A percentile compares a stretch with the other conserved stretches of the same genome.
Conservation (phyloP, 1,284 basidiomycete genomes). For the Cystobasidiaceae sp. region DNA sequence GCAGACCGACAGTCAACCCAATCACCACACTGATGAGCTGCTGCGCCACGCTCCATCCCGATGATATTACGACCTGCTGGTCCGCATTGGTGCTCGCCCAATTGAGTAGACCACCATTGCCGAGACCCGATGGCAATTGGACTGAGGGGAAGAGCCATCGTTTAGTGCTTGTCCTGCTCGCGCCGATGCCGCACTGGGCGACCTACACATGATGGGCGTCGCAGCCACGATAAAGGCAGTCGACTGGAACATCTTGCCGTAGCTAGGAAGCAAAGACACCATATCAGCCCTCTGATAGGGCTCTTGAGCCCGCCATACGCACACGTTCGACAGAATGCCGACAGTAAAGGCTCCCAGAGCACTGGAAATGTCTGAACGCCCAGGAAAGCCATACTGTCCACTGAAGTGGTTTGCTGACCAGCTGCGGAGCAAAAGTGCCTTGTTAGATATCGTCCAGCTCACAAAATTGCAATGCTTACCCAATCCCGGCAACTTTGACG, state of each 20-base stretch:
- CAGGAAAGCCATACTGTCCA: constrained; percentile 41
- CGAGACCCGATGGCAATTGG: constrained; percentile 24
- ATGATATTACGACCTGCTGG: constrained; percentile 10
- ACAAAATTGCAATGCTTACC: constrained; percentile 9
- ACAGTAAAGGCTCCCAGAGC: constrained; percentile 67
- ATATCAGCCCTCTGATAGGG: no score
- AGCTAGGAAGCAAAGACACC: not conserved
- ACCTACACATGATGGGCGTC: constrained; percentile 18
- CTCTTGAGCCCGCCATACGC: no score
- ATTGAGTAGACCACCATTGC: constrained; percentile 27
- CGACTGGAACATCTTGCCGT: constrained; percentile 28
- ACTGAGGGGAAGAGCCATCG: not conserved
- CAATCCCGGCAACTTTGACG: constrained; percentile 14
- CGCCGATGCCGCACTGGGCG: not conserved
- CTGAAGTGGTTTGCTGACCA: constrained; percentile 63
- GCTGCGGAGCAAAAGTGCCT: constrained; percentile 10
- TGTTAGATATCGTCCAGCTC: constrained; percentile 29
- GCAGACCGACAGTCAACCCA: constrained; percentile 16
- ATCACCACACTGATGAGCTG: constrained; percentile 26
- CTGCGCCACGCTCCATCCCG: constrained; percentile 27
- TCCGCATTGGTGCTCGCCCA: constrained; percentile 19
- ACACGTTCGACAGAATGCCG: constrained; percentile 70
- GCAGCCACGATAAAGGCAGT: constrained; percentile 27
- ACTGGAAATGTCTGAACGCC: constrained; percentile 27
- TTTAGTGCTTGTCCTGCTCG: not conserved